Conservation (phyloP, 177 flowering plant genomes). For the Vitis hybrid region DNA sequence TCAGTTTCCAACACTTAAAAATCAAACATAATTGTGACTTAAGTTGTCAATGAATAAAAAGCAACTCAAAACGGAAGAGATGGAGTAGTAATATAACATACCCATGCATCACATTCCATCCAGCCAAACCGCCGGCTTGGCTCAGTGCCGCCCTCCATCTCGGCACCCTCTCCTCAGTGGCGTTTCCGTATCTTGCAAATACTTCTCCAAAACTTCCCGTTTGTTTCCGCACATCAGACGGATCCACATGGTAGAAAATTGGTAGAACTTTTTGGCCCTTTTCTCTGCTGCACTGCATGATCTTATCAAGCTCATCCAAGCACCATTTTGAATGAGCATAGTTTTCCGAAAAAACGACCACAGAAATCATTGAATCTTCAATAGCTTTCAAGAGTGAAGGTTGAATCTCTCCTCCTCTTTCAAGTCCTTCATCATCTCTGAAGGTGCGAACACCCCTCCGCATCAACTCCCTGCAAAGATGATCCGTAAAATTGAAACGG, state of each 20-base stretch:
- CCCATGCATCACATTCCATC: neutral
- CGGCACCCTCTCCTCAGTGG: neutral
- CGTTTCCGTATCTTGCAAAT: neutral
- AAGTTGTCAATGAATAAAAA: neutral
- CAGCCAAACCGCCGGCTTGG: neutral
- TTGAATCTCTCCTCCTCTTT: conserved; percentile 1
- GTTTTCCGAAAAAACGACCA: neutral
- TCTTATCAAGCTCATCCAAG: neutral
- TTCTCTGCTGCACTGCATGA: neutral
- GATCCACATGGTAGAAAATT: conserved; percentile 7
- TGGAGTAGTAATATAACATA: neutral
- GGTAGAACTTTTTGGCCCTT: neutral
- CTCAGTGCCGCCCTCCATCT: conserved; percentile 6
- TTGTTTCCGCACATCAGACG: conserved; percentile 3
- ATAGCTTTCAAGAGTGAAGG: conserved; percentile 1
- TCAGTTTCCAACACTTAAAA: too few relatives aligned
- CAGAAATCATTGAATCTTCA: neutral
- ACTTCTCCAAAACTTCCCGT: neutral
- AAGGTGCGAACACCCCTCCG: neutral
- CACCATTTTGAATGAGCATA: conserved; percentile 7
- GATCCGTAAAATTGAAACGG: neutral
- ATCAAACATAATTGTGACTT: too few relatives aligned
- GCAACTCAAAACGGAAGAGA: neutral
- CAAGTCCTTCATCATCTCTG: neutral
- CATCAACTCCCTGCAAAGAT: neutral